These are phyloP conservation scores for Boletus rufocinnamomeus DNA, from an alignment of 768 basidiomycete species.

Conservation along the genomic window DNA sequence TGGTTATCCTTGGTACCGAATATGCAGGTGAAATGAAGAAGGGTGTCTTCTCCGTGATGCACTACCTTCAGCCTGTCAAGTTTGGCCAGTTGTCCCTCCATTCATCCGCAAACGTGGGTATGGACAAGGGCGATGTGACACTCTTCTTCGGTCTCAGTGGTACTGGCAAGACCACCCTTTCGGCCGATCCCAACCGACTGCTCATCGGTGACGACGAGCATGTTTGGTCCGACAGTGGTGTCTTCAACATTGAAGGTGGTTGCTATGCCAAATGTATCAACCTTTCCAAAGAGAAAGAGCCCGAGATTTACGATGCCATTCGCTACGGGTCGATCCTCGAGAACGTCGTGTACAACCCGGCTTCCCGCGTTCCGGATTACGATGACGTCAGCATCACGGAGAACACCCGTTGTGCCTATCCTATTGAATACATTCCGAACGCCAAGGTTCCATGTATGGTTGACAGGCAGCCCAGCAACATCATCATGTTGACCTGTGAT, in stretches of 20 bases:
- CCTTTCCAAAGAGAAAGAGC: slow-evolving; percentile 95
- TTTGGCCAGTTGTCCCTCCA: slow-evolving; percentile 97
- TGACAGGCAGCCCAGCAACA: slow-evolving; percentile 86
- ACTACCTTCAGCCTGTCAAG: slow-evolving; percentile 98
- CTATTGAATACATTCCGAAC: slow-evolving; percentile 96
- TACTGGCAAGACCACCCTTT: slow-evolving; percentile 98
- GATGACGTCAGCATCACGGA: slow-evolving; percentile 97
- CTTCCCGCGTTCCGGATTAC: slow-evolving; percentile 84
- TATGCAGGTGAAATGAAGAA: slow-evolving; percentile 99
- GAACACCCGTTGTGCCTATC: slow-evolving; percentile 99
- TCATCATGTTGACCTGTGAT: slow-evolving; percentile 97
- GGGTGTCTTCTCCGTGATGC: slow-evolving; percentile 99
- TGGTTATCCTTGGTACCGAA: slow-evolving; percentile 99
- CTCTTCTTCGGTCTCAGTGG: slow-evolving; percentile 99
- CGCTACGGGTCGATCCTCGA: slow-evolving; percentile 96
- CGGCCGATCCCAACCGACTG: slow-evolving; percentile 90
- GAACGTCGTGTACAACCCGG: slow-evolving; percentile 96
- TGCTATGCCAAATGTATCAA: slow-evolving; percentile 99
- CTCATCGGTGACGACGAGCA: slow-evolving; percentile 99
- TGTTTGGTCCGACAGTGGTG: slow-evolving; percentile 98
- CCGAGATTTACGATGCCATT: slow-evolving; percentile 96
- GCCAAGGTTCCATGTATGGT: slow-evolving; percentile 92
- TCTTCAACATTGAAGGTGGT: slow-evolving; percentile 99
- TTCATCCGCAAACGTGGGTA: slow-evolving; percentile 96
- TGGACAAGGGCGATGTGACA: slow-evolving; percentile 86